Percentiles rank a stretch among this genome's conserved stretches.
These are phyloP conservation scores for Meripilus lineatus DNA, from an alignment of 1,284 basidiomycete species.

Conservation along the genomic window DNA sequence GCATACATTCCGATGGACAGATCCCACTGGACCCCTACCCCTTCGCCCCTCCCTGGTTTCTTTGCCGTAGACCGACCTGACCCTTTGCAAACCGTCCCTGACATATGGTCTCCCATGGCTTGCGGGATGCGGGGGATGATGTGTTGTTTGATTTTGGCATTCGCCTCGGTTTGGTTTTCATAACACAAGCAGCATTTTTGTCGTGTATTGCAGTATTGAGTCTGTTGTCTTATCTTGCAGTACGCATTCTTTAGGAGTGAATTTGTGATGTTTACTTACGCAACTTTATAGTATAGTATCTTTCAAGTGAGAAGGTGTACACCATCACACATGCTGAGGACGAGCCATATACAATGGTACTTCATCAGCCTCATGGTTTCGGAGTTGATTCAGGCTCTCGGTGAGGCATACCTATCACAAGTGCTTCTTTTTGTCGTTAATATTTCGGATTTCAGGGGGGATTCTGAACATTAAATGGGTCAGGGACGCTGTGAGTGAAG, in stretches of 20 bases:
- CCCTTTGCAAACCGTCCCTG: too few species aligned
- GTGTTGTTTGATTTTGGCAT: conserved; percentile 28
- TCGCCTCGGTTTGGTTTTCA: conserved; percentile 31
- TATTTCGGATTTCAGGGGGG: conserved; percentile 23
- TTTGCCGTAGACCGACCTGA: too few species aligned
- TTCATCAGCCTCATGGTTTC: conserved; percentile 18
- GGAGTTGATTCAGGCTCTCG: conserved; percentile 19
- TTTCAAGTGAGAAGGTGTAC: conserved; percentile 20
- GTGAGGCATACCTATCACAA: conserved; percentile 7
- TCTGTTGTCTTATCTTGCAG: conserved; percentile 26
- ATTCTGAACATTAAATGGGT: conserved; percentile 40
- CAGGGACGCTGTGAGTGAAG: conserved; percentile 33
- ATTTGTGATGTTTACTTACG: neutral
- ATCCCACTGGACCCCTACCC: too few species aligned
- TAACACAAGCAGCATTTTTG: conserved; percentile 28
- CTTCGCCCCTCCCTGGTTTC: too few species aligned
- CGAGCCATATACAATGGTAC: conserved; percentile 25
- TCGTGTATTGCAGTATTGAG: conserved; percentile 27
- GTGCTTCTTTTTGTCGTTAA: neutral
- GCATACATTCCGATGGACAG: too few species aligned
- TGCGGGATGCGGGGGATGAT: too few species aligned
- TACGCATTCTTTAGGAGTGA: conserved; percentile 11
- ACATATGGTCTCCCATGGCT: too few species aligned
- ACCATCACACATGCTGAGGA: conserved; percentile 20
- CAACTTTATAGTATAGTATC: conserved; percentile 22